Evolutionary conservation across 129 eudicot genomes (phyloP), one percentile per base, ranked within the genome.

Genomic region (Flaveria robusta): DNA sequence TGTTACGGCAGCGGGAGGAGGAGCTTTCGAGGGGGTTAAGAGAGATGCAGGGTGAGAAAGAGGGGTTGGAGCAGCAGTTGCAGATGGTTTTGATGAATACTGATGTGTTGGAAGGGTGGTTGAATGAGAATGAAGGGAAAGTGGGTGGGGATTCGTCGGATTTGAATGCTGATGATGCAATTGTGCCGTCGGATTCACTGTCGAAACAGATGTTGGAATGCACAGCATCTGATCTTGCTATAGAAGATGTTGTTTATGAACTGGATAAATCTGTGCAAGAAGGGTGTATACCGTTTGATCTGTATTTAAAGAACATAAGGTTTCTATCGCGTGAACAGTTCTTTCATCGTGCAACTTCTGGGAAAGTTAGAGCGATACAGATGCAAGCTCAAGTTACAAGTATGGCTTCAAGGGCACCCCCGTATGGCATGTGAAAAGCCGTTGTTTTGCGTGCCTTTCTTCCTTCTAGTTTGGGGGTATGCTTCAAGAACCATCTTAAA

Each of bases 171-270:
- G 98, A 93, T 56, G 86, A 86, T 4, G 87, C 86, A 0, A 85
- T 93, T 69, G 86, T 80, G 79, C 90, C 92, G 0, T 66, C 66
- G 45, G 98, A 93, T 88, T 56, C 77, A 1, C 77, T 88, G 39
- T 93, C 98, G 0, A 90, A 90, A 75, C 98, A 90, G 96, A 88
- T 88, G 93, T 52, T 93, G 54, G 98, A 93, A 19, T 85, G 88
- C 72, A 90, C 90, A 15, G 83, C 97, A 0, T 66, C 89, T 10
- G 98, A 93, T 90, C 87, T 93, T 85, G 96, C 97, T 4, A 83
- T 93, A 3, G 98, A 93, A 76, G 98, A 93, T 68, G 76, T 82
- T 10, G 74, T 93, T 20, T 90, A 93, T 78, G 86, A 97, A 0
- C 43, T 93, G 83, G 98, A 93, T 82, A 93, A 90, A 79, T 92